Percentiles rank a stretch among this genome's conserved stretches.
Evolutionary conservation across 305 asterid genomes (phyloP).

Genomic region (Fraxinus paxiana): DNA sequence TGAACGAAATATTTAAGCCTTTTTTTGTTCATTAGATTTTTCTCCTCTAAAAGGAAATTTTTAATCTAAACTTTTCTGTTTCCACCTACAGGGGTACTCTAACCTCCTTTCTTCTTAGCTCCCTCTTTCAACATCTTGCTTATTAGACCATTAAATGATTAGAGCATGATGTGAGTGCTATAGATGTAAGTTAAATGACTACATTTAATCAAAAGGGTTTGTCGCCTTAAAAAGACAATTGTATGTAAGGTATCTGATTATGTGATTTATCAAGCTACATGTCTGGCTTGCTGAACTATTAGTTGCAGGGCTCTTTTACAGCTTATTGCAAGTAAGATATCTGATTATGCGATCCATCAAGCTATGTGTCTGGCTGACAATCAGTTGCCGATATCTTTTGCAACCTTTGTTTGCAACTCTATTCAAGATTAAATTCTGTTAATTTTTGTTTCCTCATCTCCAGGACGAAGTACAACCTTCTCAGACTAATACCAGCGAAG

Average conservation of each 20-base stretch:
- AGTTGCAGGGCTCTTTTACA: not conserved
- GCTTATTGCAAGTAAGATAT: not conserved
- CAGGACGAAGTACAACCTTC: conserved; percentile 32
- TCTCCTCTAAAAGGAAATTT: not conserved
- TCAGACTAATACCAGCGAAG: conserved; percentile 25
- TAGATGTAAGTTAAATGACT: not conserved
- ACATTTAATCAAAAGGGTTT: not conserved
- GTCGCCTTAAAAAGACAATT: not conserved
- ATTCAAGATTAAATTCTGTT: not conserved
- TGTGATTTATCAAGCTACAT: not conserved
- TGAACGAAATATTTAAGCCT: not conserved
- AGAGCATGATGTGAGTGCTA: not conserved
- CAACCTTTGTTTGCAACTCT: not conserved
- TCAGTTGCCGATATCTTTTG: not conserved
- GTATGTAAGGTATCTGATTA: not conserved
- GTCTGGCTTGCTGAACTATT: not conserved
- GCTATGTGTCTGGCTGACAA: not conserved
- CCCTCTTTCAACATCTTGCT: not conserved
- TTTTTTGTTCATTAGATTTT: not conserved
- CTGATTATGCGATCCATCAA: not conserved
- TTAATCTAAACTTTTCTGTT: not conserved
- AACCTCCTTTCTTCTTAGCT: not conserved
- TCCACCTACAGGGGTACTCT: not conserved
- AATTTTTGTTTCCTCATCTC: conserved; percentile 10
- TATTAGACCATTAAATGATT: not conserved